A percentile compares a stretch with the other conserved stretches of the same genome.
Evolutionary conservation across 179 eudicot genomes (phyloP).

Genomic region (Silene vulgaris): DNA sequence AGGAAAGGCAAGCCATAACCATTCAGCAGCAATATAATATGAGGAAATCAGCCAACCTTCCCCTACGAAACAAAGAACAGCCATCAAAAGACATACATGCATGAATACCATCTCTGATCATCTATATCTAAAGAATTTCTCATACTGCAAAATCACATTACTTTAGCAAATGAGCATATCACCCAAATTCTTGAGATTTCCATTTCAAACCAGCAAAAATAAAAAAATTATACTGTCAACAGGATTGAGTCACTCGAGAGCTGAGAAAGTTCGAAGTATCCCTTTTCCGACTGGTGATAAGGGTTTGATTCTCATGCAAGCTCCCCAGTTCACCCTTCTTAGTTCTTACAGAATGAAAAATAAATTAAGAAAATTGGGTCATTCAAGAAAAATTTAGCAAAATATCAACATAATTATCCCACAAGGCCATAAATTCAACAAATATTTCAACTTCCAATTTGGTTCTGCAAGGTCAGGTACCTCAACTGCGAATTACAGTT

Average conservation of each 20-base stretch:
- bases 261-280: neutral
- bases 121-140: no score
- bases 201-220: no score
- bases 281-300: neutral
- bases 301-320: neutral
- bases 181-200: no score
- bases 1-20: conserved; percentile 25
- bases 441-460: neutral
- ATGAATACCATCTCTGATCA: neutral
- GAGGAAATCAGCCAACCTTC: conserved; percentile 17
- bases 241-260: no score
- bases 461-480: neutral
- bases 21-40: conserved; percentile 12
- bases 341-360: neutral
- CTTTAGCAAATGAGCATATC: no score
- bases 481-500: neutral
- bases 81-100: neutral
- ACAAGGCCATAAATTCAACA: neutral
- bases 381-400: neutral
- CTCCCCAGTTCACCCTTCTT: no score
- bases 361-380: no score
- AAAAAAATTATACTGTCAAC: neutral
- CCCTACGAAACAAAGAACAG: conserved; percentile 13
- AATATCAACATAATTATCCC: neutral
- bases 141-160: no score